phyloP scores from a whole-genome alignment of 768 basidiomycete genomes.

The Suillus sp. region DNA sequence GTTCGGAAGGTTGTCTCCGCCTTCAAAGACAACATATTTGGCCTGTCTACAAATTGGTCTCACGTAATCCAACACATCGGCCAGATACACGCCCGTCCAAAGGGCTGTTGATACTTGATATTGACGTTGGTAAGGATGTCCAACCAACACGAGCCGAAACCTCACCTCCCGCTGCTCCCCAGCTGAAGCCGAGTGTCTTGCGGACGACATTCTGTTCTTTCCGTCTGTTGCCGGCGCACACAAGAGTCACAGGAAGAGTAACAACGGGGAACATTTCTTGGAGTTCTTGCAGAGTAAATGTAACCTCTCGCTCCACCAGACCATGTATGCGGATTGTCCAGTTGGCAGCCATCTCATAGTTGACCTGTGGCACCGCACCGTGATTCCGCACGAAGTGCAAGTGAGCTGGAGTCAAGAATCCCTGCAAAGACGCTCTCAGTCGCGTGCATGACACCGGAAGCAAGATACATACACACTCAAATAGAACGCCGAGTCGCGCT shows the following conservation, averaged over 20 bases:
- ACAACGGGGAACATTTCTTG: constrained; percentile 49
- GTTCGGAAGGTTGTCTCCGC: constrained; percentile 55
- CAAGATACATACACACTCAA: constrained; percentile 33
- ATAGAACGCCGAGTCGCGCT: constrained; percentile 46
- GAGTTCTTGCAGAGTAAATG: constrained; percentile 48
- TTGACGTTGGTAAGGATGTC: constrained; percentile 16
- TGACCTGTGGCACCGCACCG: constrained; percentile 55
- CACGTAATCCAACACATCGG: constrained; percentile 53
- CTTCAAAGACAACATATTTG: constrained; percentile 62
- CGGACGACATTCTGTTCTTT: constrained; percentile 67
- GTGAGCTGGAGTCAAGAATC: constrained; percentile 57
- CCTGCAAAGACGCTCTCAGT: constrained; percentile 26
- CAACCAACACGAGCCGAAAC: not conserved
- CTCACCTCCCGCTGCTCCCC: constrained; percentile 52
- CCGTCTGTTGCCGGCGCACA: constrained; percentile 65
- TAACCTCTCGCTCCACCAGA: constrained; percentile 38
- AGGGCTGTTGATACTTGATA: constrained; percentile 50
- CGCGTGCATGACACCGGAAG: no score
- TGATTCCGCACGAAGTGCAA: constrained; percentile 66
- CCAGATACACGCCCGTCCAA: constrained; percentile 60
- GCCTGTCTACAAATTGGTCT: constrained; percentile 38
- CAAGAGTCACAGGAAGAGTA: constrained; percentile 61
- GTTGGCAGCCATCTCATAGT: constrained; percentile 33
- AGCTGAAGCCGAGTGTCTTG: constrained; percentile 57
- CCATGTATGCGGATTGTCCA: constrained; percentile 50